Base-by-base conservation (phyloP, 441 rosid genomes). In the Aquilaria agallochum region DNA sequence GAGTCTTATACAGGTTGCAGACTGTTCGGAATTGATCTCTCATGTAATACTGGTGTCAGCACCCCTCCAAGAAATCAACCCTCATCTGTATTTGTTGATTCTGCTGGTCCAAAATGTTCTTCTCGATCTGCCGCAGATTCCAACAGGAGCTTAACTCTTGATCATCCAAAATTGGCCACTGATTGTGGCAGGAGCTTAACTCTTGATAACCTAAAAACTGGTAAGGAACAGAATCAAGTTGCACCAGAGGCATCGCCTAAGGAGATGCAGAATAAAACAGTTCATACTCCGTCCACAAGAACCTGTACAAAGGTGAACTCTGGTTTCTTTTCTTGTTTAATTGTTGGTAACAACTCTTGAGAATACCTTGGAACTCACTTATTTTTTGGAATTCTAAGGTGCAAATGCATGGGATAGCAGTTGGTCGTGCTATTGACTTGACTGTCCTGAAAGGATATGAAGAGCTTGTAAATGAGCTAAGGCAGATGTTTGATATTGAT, bases 371-470 rank as follows among this genome's bases (percentile, higher is more conserved):
- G 45, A 3, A 6, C 36, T 40, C 36, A 59, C 42, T 36, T 36
- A 36, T 36, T 36, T 55, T 73, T 0, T 67, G 60, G 51, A 33
- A 65, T 69, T 42, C 71, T 59, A 55, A 90, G 98, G 95, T 90
- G 58, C 92, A 90, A 68, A 94, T 90, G 97, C 90, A 87, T 77
- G 98, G 98, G 64, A 78, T 84, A 34, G 96, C 88, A 32, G 96
- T 90, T 50, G 98, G 98, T 15, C 88, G 96, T 0, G 97, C 97
- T 15, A 78, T 90, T 45, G 97, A 94, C 72, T 70, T 94, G 34
- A 79, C 95, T 0, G 68, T 67, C 47, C 50, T 90, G 67, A 79
- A 78, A 64, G 92, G 93, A 56, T 94, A 94, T 31, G 71, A 65
- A 9, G 89, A 90, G 15, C 80, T 94, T 55, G 74, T 84, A 15